A percentile compares a stretch with the other conserved stretches of the same genome.
These are phyloP conservation scores for Euphorbia neoarborescens DNA, from an alignment of 441 rosid species.

Conservation along the genomic window DNA sequence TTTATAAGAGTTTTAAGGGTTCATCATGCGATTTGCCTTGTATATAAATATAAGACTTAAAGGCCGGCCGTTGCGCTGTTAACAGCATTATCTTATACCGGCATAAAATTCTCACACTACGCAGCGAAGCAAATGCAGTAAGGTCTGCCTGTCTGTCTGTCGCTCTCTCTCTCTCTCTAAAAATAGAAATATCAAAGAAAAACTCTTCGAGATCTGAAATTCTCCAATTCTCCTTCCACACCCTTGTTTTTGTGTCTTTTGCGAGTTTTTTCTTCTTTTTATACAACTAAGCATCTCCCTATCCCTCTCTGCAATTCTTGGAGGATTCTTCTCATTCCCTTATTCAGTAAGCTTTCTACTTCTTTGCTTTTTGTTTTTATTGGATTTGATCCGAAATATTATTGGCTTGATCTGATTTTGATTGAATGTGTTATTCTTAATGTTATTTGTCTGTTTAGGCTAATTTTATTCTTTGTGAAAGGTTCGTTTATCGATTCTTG, in stretches of 20 bases:
- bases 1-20: no score
- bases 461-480: background rate
- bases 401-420: slow-evolving; percentile 14
- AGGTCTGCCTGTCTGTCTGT: no score
- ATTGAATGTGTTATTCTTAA: slow-evolving; percentile 1
- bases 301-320: background rate
- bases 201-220: slow-evolving; percentile 18
- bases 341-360: slow-evolving; percentile 5
- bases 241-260: slow-evolving; percentile 9
- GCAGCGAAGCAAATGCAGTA: background rate
- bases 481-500: no score
- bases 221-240: background rate
- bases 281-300: background rate
- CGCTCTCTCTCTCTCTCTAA: background rate
- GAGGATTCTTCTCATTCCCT: background rate
- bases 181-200: slow-evolving; percentile 1
- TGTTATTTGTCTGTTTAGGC: background rate
- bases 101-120: background rate
- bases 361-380: background rate
- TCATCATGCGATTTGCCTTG: no score
- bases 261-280: background rate
- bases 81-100: no score
- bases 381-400: background rate
- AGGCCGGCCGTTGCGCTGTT: slow-evolving; percentile 1
- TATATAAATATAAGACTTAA: background rate